phyloP scores from a whole-genome alignment of 768 basidiomycete genomes.

The Kockovaella imperatae region DNA sequence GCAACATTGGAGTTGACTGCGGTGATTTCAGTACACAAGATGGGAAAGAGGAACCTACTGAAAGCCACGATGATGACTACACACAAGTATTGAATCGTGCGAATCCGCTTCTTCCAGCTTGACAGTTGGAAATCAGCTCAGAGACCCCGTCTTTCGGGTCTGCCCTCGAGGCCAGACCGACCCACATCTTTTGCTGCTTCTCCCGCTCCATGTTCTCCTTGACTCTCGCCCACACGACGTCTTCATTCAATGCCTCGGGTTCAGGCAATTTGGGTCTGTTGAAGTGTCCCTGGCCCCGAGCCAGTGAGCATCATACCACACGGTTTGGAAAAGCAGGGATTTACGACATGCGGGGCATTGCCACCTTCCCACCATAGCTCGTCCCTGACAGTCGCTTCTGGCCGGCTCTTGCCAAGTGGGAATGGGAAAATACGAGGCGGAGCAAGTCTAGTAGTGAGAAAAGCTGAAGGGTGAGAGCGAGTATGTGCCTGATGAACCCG shows the following conservation, averaged over 20 bases:
- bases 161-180: too few relatives aligned
- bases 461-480: constrained; percentile 35
- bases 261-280: constrained; percentile 24
- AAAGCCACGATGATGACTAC: constrained; percentile 23
- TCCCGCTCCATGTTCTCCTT: constrained; percentile 28
- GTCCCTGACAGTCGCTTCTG: constrained; percentile 17
- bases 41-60: constrained; percentile 19
- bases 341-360: constrained; percentile 28
- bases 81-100: constrained; percentile 23
- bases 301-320: not conserved
- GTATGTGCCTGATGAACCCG: constrained; percentile 20
- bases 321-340: not conserved
- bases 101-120: constrained; percentile 35
- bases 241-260: constrained; percentile 14
- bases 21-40: not conserved
- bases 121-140: not conserved
- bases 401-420: constrained; percentile 18
- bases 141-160: too few relatives aligned
- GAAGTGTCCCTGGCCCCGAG: constrained; percentile 30
- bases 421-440: constrained; percentile 32
- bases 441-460: constrained; percentile 30
- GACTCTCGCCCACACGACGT: constrained; percentile 16
- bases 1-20: constrained; percentile 15
- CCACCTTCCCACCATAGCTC: constrained; percentile 34
- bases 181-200: constrained; percentile 19